Base-by-base conservation (phyloP, 306 rosid species). In the Cyamopsis tetragonoloba region DNA sequence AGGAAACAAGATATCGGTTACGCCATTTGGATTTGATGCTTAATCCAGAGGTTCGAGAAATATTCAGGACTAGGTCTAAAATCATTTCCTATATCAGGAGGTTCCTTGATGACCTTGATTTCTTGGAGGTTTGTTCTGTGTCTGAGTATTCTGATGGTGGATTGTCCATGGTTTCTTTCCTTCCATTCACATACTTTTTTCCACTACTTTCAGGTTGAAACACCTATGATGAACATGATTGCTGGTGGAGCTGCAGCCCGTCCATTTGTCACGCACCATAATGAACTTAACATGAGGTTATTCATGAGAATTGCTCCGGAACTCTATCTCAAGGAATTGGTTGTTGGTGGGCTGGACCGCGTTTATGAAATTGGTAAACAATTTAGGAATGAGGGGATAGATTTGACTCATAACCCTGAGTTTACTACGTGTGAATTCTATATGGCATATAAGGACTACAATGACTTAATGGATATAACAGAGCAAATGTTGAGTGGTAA, bases 361-460 rank as follows among this genome's bases (percentile, higher is more conserved):
- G 98, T 93, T 47, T 93, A 93, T 90, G 99, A 93, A 88, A 93
- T 93, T 18, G 99, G 99, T 27, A 90, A 93, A 76, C 99, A 88
- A 58, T 90, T 93, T 69, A 93, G 99, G 79, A 89, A 93, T 13
- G 97, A 92, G 90, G 97, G 99, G 31, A 90, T 93, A 18, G 99
- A 93, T 86, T 88, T 93, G 82, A 93, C 96, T 0, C 99, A 93
- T 58, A 90, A 90, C 75, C 97, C 97, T 3, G 99, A 93, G 77
- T 93, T 88, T 78, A 93, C 99, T 31, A 88, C 97, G 27, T 93
- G 99, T 35, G 99, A 93, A 75, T 93, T 93, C 68, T 93, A 93
- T 77, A 89, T 89, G 97, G 98, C 98, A 20, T 89, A 64, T 54
- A 86, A 81, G 32, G 97, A 93, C 77, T 93, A 93, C 80, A 74